A percentile compares a stretch with the other conserved stretches of the same genome.
phyloP scores from a whole-genome alignment of 768 basidiomycete species.

The Amanita brunnescens region DNA sequence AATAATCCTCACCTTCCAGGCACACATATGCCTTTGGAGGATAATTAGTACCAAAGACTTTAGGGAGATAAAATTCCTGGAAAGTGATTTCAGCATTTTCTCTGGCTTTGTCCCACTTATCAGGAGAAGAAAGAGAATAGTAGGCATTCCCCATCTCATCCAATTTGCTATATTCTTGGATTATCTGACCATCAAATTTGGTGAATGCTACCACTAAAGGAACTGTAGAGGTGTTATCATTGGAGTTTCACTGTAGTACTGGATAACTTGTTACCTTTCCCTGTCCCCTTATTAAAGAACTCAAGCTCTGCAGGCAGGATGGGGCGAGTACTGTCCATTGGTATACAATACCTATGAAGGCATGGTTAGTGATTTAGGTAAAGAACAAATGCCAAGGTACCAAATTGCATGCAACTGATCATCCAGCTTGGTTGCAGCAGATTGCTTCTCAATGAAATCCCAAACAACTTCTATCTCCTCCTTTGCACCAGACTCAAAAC shows the following conservation, averaged over 20 bases:
- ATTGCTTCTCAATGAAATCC: constrained; percentile 21
- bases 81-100: constrained; percentile 10
- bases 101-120: constrained; percentile 9
- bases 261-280: constrained; percentile 15
- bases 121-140: no score
- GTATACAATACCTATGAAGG: constrained; percentile 30
- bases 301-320: constrained; percentile 19
- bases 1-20: not conserved
- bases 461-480: constrained; percentile 21
- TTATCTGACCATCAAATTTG: constrained; percentile 24
- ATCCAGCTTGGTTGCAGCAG: constrained; percentile 10
- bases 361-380: not conserved
- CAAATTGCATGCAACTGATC: constrained; percentile 32
- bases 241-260: no score
- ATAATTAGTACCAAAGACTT: not conserved
- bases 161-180: constrained; percentile 10
- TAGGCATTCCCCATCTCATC: constrained; percentile 1
- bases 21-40: not conserved
- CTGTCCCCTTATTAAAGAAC: constrained; percentile 21
- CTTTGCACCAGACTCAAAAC: constrained; percentile 27
- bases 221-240: no score
- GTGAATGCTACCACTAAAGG: constrained; percentile 31
- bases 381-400: constrained; percentile 12
- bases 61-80: constrained; percentile 6
- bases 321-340: constrained; percentile 18